phyloP scores from a whole-genome alignment of 805 yeast genomes.

The Yarrowia bubula region DNA sequence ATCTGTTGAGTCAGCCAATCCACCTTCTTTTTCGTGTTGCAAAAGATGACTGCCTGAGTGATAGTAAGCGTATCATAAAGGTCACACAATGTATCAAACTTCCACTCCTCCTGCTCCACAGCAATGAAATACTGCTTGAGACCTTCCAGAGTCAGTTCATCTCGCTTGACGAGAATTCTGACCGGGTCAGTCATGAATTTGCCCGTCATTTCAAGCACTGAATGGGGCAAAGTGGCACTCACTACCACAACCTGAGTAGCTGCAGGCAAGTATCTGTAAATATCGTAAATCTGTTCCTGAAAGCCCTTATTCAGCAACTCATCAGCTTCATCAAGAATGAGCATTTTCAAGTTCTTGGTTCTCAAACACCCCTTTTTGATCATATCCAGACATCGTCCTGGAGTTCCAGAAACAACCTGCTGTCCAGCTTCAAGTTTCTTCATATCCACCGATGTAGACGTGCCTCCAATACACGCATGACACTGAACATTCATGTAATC shows the following conservation, averaged over 20 bases:
- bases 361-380: constrained; percentile 83
- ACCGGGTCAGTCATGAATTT: constrained; percentile 95
- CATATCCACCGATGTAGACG: constrained; percentile 81
- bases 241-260: constrained; percentile 92
- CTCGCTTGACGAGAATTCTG: constrained; percentile 89
- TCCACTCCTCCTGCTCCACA: constrained; percentile 91
- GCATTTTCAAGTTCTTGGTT: constrained; percentile 84
- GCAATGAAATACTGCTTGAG: constrained; percentile 88
- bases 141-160: constrained; percentile 93
- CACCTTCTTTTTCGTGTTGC: constrained; percentile 93
- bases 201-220: constrained; percentile 84
- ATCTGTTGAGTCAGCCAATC: constrained; percentile 80
- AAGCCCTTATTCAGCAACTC: constrained; percentile 92
- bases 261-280: constrained; percentile 82
- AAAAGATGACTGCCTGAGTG: constrained; percentile 96
- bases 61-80: constrained; percentile 92
- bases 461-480: constrained; percentile 98
- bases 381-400: constrained; percentile 97
- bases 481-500: constrained; percentile 85
- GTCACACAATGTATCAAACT: constrained; percentile 92
- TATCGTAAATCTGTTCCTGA: constrained; percentile 92
- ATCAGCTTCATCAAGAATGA: constrained; percentile 97
- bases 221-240: constrained; percentile 91
- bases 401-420: constrained; percentile 95
- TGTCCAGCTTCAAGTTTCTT: constrained; percentile 81